These are phyloP conservation scores for Byssochlamys sp. DNA, from an alignment of 2,329 filamentous ascomycete species.

Conservation along the genomic window DNA sequence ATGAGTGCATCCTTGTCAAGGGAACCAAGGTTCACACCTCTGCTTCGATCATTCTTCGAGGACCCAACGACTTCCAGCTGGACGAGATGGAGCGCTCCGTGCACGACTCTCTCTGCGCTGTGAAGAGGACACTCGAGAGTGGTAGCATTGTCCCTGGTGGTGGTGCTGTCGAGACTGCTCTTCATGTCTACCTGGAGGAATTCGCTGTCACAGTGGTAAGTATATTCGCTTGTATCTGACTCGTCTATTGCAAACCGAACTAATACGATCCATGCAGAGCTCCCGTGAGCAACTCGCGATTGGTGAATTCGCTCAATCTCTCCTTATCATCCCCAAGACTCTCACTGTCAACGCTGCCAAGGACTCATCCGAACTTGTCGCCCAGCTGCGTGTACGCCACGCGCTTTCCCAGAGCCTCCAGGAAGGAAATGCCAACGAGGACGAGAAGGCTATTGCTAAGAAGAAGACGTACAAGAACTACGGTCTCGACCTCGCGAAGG, in stretches of 20 bases:
- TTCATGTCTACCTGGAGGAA: constrained; percentile 98
- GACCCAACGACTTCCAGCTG: constrained; percentile 88
- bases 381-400: constrained; percentile 87
- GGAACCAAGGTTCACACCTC: constrained; percentile 90
- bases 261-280: constrained; percentile 38
- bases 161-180: constrained; percentile 92
- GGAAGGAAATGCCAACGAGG: constrained; percentile 65
- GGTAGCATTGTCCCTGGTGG: constrained; percentile 94
- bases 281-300: constrained; percentile 96
- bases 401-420: constrained; percentile 85
- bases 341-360: constrained; percentile 94
- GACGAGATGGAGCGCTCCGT: constrained; percentile 99
- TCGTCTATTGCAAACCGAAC: background rate
- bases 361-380: constrained; percentile 87
- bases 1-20: constrained; percentile 94
- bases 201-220: constrained; percentile 87
- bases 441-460: constrained; percentile 79
- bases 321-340: constrained; percentile 91
- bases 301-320: constrained; percentile 88
- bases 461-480: constrained; percentile 99
- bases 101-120: constrained; percentile 90
- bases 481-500: constrained; percentile 78
- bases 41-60: constrained; percentile 89
- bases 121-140: constrained; percentile 93
- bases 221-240: constrained; percentile 10